Conservation (phyloP, 768 basidiomycete species). For the Tylopilus balloui region DNA sequence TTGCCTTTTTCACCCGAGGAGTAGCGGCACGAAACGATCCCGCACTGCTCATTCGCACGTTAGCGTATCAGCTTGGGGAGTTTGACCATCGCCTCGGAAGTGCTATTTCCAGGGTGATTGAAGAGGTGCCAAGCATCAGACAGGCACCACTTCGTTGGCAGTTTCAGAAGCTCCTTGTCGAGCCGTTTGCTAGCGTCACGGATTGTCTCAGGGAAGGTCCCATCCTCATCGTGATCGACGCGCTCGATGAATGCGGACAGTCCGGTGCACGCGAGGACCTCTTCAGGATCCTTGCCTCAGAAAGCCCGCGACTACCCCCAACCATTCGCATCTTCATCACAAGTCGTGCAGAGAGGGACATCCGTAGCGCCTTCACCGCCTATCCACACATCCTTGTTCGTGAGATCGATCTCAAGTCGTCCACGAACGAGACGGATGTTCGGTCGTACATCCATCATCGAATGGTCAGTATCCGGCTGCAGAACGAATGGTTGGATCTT, state of each 20-base stretch:
- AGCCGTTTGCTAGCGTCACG: constrained; percentile 22
- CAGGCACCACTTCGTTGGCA: constrained; percentile 29
- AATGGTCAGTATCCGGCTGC: constrained; percentile 23
- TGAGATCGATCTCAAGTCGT: constrained; percentile 28
- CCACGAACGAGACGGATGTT: constrained; percentile 24
- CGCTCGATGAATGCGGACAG: constrained; percentile 33
- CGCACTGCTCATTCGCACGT: constrained; percentile 29
- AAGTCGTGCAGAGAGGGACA: constrained; percentile 31
- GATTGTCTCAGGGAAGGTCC: constrained; percentile 24
- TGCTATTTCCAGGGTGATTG: constrained; percentile 24
- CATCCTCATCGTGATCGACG: constrained; percentile 33
- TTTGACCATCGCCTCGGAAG: constrained; percentile 30
- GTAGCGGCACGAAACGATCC: constrained; percentile 29
- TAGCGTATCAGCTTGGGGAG: constrained; percentile 33
- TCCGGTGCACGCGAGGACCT: constrained; percentile 25
- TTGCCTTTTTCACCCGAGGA: constrained; percentile 33
- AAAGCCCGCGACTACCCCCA: constrained; percentile 13
- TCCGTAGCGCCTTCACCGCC: constrained; percentile 14
- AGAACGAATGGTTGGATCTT: constrained; percentile 27
- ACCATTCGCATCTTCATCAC: constrained; percentile 32
- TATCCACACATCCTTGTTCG: constrained; percentile 11
- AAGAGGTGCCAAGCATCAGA: constrained; percentile 27
- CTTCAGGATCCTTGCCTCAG: constrained; percentile 25
- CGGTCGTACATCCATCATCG: constrained; percentile 24
- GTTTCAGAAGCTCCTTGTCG: constrained; percentile 33